Base-by-base conservation (phyloP, 2,329 filamentous ascomycete species). In the Ramularia collo-cygni region DNA sequence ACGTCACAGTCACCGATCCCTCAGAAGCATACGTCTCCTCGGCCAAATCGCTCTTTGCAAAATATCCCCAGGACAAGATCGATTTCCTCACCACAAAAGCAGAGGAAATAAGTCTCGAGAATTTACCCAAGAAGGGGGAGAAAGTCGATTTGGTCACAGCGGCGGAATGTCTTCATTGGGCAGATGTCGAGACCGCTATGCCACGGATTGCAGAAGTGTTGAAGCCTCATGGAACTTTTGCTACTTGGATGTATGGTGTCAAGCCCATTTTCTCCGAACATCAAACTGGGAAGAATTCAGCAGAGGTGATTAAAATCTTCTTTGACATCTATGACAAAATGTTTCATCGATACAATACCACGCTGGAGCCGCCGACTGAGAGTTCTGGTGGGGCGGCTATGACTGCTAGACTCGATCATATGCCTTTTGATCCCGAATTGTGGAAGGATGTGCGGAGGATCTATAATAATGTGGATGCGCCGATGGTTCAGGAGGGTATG, bases 291-390 rank as follows among this genome's bases (percentile, higher is more conserved):
- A 4, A 16, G 16, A 24, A 12, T 6, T 17, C 37, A 15, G 4
- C 10, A 8, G 39, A 36, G n/a, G 39, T 27, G 13, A 34, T 29
- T 13, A 13, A 34, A 14, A 34, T 40, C 4, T 42, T 42, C 28
- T 32, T 31, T n/a, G 39, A 36, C 12, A 37, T 37, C 33, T 37
- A 42, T 27, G 26, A 37, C n/a, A 37, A 42, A 17, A 36, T 40
- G 31, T 26, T 14, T 14, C 27, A 35, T n/a, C 18, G 16, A 14
- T 40, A 39, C 28, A 37, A 30, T 14, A 8, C 26, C 13, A 17
- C 24, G 21, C 13, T 43, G n/a, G 41, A 40, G 17, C 21, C 14
- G 27, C 28, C 26, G 14, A 18, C 35, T 10, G 37, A 30, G 15
- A 10, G n/a, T 4, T 19, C 19, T 8, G 29, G 8, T 13, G 30